Conservation (phyloP, 2,329 filamentous ascomycete species). For the Neodidymelliopsis sp. region DNA sequence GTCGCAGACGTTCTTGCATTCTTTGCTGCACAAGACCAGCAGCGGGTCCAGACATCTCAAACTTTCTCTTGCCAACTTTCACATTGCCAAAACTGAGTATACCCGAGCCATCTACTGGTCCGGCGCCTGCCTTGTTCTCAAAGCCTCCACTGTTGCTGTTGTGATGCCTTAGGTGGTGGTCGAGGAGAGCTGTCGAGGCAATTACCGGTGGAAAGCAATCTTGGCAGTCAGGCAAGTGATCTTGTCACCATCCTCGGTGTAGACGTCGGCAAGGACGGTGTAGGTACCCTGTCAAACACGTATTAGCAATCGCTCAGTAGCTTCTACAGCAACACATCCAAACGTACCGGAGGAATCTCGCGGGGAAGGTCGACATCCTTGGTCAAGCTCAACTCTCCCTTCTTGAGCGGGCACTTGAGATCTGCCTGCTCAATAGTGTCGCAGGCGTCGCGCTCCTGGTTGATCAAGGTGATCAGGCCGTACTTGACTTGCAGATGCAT, state of each 20-base stretch:
- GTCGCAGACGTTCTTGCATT: conserved; percentile 33
- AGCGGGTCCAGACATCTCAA: conserved; percentile 45
- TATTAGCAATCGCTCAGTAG: neutral
- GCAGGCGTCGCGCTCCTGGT: conserved; percentile 82
- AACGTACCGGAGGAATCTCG: conserved; percentile 85
- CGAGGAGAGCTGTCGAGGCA: conserved; percentile 17
- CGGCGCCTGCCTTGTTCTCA: neutral
- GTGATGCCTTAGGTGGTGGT: conserved; percentile 12
- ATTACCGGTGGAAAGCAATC: conserved; percentile 65
- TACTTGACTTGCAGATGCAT: conserved; percentile 90
- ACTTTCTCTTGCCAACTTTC: conserved; percentile 43
- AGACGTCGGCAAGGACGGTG: conserved; percentile 86
- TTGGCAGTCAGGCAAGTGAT: conserved; percentile 87
- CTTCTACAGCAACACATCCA: neutral
- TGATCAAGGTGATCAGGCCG: conserved; percentile 88
- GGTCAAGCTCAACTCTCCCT: conserved; percentile 74
- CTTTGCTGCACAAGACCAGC: conserved; percentile 45
- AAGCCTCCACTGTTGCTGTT: conserved; percentile 1
- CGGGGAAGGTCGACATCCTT: conserved; percentile 86
- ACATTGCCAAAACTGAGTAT: conserved; percentile 19
- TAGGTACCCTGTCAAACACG: conserved; percentile 75
- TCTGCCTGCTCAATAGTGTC: conserved; percentile 89
- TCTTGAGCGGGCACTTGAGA: conserved; percentile 84
- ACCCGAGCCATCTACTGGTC: conserved; percentile 2
- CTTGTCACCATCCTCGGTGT: conserved; percentile 72